Percentiles rank a stretch among this genome's conserved stretches.
phyloP scores from a whole-genome alignment of 306 rosid species.

The Vicia sativa region DNA sequence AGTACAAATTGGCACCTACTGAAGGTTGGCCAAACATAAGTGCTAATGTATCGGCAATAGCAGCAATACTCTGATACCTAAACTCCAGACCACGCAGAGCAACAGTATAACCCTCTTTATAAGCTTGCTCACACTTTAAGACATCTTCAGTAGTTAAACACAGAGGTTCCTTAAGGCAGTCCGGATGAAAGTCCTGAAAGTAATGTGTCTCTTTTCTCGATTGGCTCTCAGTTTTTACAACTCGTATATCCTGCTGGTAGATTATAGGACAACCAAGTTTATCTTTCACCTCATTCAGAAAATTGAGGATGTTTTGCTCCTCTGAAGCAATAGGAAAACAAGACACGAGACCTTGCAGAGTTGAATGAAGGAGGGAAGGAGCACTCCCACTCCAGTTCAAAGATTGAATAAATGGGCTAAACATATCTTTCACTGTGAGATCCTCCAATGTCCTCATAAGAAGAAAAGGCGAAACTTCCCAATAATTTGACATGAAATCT shows the following conservation, averaged over 20 bases:
- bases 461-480: constrained; percentile 73
- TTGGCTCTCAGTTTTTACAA: constrained; percentile 62
- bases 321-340: constrained; percentile 84
- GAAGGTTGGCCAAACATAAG: constrained; percentile 86
- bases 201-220: constrained; percentile 63
- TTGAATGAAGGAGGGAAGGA: constrained; percentile 60
- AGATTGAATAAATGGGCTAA: constrained; percentile 47
- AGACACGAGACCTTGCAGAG: constrained; percentile 60
- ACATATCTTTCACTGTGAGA: constrained; percentile 43
- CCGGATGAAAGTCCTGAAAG: no score
- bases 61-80: constrained; percentile 61
- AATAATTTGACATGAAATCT: constrained; percentile 57
- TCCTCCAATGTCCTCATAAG: constrained; percentile 37
- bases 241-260: constrained; percentile 78
- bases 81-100: constrained; percentile 88
- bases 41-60: constrained; percentile 71
- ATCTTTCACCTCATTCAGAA: constrained; percentile 59
- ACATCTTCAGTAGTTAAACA: constrained; percentile 48
- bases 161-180: no score
- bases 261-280: constrained; percentile 72
- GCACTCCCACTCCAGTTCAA: constrained; percentile 44
- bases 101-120: constrained; percentile 71
- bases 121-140: constrained; percentile 69
- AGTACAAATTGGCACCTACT: constrained; percentile 84
- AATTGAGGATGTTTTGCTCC: constrained; percentile 64